phyloP scores from a whole-genome alignment of 176 grass and related monocot species.

The Raddia guianensis region DNA sequence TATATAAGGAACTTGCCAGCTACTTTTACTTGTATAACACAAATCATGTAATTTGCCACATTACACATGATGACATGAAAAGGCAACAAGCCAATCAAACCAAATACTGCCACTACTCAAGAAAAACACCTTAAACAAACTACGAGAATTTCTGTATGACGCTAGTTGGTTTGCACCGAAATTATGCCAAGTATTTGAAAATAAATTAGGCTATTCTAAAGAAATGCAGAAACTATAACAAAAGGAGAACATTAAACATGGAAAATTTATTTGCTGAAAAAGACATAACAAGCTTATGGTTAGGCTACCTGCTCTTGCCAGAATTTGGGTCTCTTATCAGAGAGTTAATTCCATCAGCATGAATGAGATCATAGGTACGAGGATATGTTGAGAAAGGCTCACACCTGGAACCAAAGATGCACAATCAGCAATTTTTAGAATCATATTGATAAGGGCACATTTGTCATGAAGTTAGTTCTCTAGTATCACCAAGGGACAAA shows the following conservation, averaged over 20 bases:
- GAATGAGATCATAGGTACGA: constrained; percentile 94
- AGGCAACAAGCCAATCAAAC: background rate
- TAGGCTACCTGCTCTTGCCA: constrained; percentile 65
- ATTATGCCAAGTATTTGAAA: background rate
- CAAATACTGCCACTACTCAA: background rate
- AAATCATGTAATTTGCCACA: background rate
- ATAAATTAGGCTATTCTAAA: background rate
- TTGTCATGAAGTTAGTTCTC: no score
- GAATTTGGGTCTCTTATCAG: constrained; percentile 61
- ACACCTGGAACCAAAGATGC: constrained; percentile 67
- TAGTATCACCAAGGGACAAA: no score
- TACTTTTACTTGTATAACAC: background rate
- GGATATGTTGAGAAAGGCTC: constrained; percentile 96
- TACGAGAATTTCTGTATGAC: background rate
- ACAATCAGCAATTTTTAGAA: constrained; percentile 18
- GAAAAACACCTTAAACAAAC: constrained; percentile 1
- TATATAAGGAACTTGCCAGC: background rate
- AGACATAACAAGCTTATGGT: constrained; percentile 7
- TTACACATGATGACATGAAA: background rate
- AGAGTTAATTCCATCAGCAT: constrained; percentile 74
- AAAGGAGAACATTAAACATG: background rate
- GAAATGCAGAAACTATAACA: background rate
- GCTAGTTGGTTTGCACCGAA: constrained; percentile 11
- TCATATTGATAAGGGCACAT: background rate
- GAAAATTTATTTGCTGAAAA: background rate